A percentile compares a stretch with the other conserved stretches of the same genome.
Evolutionary conservation across 2,329 filamentous ascomycete genomes (phyloP).

Genomic region (Sporothrix phasma): DNA sequence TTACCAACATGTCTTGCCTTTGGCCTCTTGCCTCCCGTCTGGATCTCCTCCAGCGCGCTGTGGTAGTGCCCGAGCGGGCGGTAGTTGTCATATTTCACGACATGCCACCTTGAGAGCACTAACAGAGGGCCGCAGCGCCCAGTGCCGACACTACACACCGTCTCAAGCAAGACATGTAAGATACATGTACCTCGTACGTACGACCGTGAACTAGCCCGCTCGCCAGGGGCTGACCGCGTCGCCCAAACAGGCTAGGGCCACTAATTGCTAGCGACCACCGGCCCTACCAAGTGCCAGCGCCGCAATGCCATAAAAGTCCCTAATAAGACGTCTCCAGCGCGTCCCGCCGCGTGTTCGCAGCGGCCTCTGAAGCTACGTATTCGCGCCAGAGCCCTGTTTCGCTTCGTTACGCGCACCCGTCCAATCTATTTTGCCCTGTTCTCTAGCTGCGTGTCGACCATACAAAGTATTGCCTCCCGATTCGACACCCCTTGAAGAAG

Average conservation of each 20-base stretch:
- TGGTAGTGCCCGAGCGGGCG: neutral
- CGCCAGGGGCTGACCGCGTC: neutral
- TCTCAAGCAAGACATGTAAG: too few species aligned
- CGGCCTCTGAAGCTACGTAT: too few species aligned
- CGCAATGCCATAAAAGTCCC: neutral
- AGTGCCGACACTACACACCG: too few species aligned
- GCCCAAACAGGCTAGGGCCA: slow-evolving; percentile 3
- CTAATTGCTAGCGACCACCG: too few species aligned
- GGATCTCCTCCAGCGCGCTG: neutral
- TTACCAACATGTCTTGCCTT: neutral
- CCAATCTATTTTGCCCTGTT: neutral
- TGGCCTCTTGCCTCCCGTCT: too few species aligned
- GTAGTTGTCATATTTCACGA: neutral
- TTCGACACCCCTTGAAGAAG: neutral
- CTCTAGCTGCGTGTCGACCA: neutral
- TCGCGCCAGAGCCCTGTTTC: too few species aligned
- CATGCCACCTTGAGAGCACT: too few species aligned
- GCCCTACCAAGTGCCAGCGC: neutral
- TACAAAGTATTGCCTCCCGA: neutral
- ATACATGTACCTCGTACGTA: too few species aligned
- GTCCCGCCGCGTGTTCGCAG: too few species aligned
- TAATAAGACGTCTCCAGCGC: neutral
- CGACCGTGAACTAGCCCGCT: too few species aligned
- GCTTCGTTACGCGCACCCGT: too few species aligned
- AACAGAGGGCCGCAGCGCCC: neutral